Evolutionary conservation across 1,284 basidiomycete genomes (phyloP).

Genomic region (Ganoderma sp.): DNA sequence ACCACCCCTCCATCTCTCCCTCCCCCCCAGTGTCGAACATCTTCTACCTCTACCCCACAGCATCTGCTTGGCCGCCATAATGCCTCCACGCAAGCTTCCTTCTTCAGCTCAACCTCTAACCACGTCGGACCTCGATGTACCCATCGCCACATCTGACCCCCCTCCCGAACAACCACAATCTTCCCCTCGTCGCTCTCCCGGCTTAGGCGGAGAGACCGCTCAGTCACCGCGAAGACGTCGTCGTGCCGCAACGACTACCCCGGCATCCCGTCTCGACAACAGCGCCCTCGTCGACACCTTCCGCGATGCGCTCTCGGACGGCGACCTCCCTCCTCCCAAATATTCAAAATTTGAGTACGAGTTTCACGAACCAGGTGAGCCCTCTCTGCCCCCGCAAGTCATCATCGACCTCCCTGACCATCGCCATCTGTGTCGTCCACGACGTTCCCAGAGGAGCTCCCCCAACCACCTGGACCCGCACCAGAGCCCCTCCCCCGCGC

Average conservation of each 20-base stretch:
- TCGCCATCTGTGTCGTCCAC: neutral
- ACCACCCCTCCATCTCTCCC: neutral
- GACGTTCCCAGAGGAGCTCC: constrained; percentile 4
- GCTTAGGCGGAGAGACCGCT: neutral
- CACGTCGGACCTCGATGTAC: constrained; percentile 16
- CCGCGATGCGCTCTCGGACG: constrained; percentile 7
- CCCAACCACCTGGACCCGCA: neutral
- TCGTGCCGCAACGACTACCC: constrained; percentile 2
- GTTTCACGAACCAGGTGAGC: neutral
- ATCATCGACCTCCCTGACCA: neutral
- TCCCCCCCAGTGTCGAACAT: neutral
- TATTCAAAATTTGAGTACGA: neutral
- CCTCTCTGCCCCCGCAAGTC: neutral
- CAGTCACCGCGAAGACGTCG: neutral
- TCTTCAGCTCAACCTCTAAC: neutral
- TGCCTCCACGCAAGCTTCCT: constrained; percentile 1
- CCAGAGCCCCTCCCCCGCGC: neutral
- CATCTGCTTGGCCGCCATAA: neutral
- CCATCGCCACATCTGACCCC: constrained; percentile 14
- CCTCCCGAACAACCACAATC: neutral
- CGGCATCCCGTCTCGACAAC: neutral
- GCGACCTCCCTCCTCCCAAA: neutral
- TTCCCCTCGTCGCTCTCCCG: neutral
- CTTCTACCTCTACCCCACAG: neutral
- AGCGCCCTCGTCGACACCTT: constrained; percentile 1